Percentiles rank a stretch among this genome's conserved stretches.
Evolutionary conservation across 176 grass and related monocot genomes (phyloP).

Genomic region (Aegilops bicornis): DNA sequence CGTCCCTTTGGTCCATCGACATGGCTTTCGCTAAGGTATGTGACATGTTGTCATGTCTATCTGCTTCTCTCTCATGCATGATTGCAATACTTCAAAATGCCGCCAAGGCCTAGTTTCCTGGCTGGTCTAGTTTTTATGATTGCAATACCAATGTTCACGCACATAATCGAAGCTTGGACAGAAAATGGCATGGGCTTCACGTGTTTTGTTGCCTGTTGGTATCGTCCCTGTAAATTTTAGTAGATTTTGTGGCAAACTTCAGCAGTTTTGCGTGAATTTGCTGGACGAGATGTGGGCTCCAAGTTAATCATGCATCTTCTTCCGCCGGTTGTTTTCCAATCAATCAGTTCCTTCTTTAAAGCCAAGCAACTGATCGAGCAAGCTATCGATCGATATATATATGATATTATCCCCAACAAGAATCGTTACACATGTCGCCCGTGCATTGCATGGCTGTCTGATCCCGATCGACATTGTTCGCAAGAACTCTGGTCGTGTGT

Average conservation of each 20-base stretch:
- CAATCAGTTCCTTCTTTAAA: slow-evolving; percentile 20
- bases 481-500: neutral
- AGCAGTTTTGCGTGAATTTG: neutral
- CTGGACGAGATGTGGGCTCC: neutral
- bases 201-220: too few species aligned
- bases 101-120: too few species aligned
- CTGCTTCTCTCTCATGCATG: neutral
- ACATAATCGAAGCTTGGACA: too few species aligned
- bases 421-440: slow-evolving; percentile 7
- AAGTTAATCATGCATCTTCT: neutral
- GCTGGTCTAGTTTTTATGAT: too few species aligned
- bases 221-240: neutral
- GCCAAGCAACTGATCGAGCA: slow-evolving; percentile 36
- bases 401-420: neutral
- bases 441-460: slow-evolving; percentile 25
- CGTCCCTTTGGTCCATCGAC: neutral
- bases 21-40: slow-evolving; percentile 52
- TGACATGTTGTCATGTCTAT: neutral
- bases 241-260: neutral
- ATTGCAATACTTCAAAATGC: too few species aligned
- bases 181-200: too few species aligned
- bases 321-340: neutral
- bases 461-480: neutral
- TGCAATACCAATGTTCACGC: too few species aligned
- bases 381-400: neutral